A percentile compares a stretch with the other conserved stretches of the same genome.
phyloP scores from a whole-genome alignment of 2,329 filamentous ascomycete species.

The Sporothrix curviconia region DNA sequence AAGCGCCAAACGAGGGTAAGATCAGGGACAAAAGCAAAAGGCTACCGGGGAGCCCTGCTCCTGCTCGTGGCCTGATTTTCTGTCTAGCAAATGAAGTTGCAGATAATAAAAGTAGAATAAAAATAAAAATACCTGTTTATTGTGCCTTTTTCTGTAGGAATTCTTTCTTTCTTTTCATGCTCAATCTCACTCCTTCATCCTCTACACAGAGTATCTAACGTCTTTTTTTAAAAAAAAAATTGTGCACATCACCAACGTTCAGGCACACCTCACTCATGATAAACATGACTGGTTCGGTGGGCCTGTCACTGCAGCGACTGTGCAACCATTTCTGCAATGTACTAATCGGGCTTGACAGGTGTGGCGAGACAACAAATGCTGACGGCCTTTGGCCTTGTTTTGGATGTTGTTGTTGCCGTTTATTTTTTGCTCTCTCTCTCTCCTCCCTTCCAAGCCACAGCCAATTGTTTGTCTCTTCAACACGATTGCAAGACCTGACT shows the following conservation, averaged over 20 bases:
- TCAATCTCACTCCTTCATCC: background rate
- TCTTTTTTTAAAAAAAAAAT: no score
- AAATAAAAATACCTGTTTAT: background rate
- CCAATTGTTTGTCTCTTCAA: background rate
- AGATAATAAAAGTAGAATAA: background rate
- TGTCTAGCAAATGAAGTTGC: background rate
- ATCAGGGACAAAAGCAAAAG: background rate
- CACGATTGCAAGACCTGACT: no score
- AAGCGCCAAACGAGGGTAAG: background rate
- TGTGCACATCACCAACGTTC: background rate
- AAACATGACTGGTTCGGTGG: background rate
- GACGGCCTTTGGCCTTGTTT: background rate
- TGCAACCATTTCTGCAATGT: slow-evolving; percentile 3
- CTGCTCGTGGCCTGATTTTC: background rate
- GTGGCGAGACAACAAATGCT: slow-evolving; percentile 1
- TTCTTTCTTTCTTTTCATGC: background rate
- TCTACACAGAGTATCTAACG: no score
- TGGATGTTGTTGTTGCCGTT: background rate
- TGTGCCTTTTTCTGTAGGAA: no score
- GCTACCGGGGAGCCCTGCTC: background rate
- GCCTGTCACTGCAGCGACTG: background rate
- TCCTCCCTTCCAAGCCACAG: background rate
- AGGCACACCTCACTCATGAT: no score
- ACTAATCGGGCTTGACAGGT: slow-evolving; percentile 8
- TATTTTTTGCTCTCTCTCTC: background rate